phyloP scores from a whole-genome alignment of 768 basidiomycete species.

The Auricularia cornea region DNA sequence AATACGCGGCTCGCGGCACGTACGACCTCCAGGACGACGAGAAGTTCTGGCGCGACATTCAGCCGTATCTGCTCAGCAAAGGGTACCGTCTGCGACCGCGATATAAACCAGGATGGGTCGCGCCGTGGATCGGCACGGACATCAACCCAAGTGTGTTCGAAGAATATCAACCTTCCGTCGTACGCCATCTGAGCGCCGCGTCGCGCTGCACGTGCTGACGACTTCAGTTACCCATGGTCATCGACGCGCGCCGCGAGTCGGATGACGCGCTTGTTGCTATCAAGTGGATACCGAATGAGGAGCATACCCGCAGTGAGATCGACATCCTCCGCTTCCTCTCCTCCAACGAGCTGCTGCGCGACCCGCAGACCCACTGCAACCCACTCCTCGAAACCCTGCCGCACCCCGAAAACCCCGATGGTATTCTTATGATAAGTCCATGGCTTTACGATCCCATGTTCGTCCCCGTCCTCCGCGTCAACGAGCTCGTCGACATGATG shows the following conservation, averaged over 20 bases:
- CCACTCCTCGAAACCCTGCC: background rate
- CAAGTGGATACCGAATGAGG: background rate
- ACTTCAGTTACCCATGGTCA: background rate
- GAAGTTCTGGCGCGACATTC: background rate
- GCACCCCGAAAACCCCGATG: background rate
- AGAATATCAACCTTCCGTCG: background rate
- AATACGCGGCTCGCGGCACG: background rate
- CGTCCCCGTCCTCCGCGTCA: background rate
- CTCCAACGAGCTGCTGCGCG: background rate
- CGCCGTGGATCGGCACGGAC: background rate
- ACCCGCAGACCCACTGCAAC: background rate
- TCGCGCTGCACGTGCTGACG: background rate
- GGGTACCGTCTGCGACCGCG: background rate
- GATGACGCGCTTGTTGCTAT: background rate
- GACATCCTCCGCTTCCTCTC: background rate
- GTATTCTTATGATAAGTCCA: background rate
- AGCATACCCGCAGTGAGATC: background rate
- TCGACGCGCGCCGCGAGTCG: background rate
- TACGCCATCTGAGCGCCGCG: too few species aligned
- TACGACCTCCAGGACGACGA: background rate
- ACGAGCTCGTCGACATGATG: background rate
- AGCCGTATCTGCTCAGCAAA: background rate
- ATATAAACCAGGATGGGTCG: background rate
- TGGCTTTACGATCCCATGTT: background rate
- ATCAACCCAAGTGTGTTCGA: background rate